phyloP scores from a whole-genome alignment of 257 asterid species.

The Fraxinus pennsylvanica region DNA sequence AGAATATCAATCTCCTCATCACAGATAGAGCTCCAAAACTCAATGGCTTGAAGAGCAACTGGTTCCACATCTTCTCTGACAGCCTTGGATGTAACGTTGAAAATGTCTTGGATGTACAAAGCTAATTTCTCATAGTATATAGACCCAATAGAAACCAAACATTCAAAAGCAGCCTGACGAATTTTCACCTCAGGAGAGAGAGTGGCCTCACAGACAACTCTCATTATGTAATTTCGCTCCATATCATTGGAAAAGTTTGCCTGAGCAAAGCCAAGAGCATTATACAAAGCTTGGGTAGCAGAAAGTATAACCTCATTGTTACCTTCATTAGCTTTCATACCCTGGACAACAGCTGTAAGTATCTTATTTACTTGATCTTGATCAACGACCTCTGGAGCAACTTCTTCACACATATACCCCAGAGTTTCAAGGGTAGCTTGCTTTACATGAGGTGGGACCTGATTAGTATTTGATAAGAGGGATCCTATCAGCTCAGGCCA shows the following conservation, averaged over 20 bases:
- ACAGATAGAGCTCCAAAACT: slow-evolving; percentile 17
- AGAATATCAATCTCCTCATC: slow-evolving; percentile 8
- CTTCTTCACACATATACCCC: too few relatives aligned
- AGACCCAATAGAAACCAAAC: not conserved
- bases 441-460: too few relatives aligned
- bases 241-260: not conserved
- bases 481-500: too few relatives aligned
- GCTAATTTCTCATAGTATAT: slow-evolving; percentile 3
- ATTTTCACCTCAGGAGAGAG: not conserved
- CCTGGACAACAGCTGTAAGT: too few relatives aligned
- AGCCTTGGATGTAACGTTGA: not conserved
- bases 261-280: slow-evolving; percentile 4
- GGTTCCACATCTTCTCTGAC: slow-evolving; percentile 7
- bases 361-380: too few relatives aligned
- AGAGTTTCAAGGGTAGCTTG: too few relatives aligned
- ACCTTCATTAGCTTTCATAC: too few relatives aligned
- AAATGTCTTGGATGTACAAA: not conserved
- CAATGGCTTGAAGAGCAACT: slow-evolving; percentile 12
- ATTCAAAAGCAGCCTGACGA: slow-evolving; percentile 6
- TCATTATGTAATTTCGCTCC: slow-evolving; percentile 8
- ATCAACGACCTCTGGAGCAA: too few relatives aligned
- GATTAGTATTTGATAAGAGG: too few relatives aligned
- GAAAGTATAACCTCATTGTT: too few relatives aligned
- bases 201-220: slow-evolving; percentile 6
- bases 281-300: not conserved